Evolutionary conservation across 441 rosid genomes (phyloP).

Genomic region (Erysimum pusillum): DNA sequence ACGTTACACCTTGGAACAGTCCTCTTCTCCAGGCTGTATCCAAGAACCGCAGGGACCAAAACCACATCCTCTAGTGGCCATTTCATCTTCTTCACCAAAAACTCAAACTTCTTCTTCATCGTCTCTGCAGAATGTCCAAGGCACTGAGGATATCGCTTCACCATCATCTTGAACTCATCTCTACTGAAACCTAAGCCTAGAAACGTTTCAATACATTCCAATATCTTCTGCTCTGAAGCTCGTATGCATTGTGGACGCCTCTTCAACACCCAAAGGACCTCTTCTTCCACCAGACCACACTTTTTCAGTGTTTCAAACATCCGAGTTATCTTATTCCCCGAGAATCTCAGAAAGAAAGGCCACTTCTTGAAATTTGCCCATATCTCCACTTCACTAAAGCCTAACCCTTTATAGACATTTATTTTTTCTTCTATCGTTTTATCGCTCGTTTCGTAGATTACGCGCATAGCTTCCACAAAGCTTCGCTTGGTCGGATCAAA

Average conservation of each 20-base stretch:
- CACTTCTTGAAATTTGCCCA: slow-evolving; percentile 45
- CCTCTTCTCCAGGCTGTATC: slow-evolving; percentile 41
- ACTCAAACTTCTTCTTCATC: slow-evolving; percentile 42
- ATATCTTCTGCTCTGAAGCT: slow-evolving; percentile 46
- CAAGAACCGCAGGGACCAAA: slow-evolving; percentile 9
- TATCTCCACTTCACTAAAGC: slow-evolving; percentile 48
- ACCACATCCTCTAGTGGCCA: slow-evolving; percentile 41
- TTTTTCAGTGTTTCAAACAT: slow-evolving; percentile 30
- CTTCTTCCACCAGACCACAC: slow-evolving; percentile 51
- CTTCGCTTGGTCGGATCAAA: slow-evolving; percentile 35
- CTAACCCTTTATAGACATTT: slow-evolving; percentile 37
- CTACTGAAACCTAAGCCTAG: slow-evolving; percentile 36
- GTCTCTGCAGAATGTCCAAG: slow-evolving; percentile 21
- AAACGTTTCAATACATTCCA: slow-evolving; percentile 25
- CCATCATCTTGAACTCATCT: slow-evolving; percentile 15
- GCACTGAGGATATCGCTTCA: slow-evolving; percentile 35
- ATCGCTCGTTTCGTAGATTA: slow-evolving; percentile 15
- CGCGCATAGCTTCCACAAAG: slow-evolving; percentile 42
- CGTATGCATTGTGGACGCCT: slow-evolving; percentile 44
- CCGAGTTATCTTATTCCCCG: slow-evolving; percentile 43
- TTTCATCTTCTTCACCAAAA: slow-evolving; percentile 47
- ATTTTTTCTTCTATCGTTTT: slow-evolving; percentile 34
- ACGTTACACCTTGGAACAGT: slow-evolving; percentile 51
- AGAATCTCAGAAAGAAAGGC: slow-evolving; percentile 47
- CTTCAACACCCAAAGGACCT: slow-evolving; percentile 44